A percentile compares a stretch with the other conserved stretches of the same genome.
Conservation (phyloP, 1,139 yeast genomes). For the Debaryomyces coudertii region DNA sequence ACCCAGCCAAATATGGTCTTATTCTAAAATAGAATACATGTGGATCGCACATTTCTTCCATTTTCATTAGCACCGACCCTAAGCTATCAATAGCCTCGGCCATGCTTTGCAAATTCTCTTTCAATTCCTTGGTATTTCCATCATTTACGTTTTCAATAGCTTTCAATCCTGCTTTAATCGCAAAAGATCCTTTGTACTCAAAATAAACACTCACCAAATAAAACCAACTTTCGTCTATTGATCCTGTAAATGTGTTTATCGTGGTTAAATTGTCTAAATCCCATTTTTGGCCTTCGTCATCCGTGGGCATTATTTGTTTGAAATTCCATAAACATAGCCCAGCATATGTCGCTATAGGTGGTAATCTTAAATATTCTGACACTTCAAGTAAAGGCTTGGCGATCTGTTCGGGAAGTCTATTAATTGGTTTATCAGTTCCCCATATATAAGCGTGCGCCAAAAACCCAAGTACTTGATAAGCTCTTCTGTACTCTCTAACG, state of each 20-base stretch:
- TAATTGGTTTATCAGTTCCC: slow-evolving; percentile 73
- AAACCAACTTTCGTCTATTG: slow-evolving; percentile 93
- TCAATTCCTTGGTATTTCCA: slow-evolving; percentile 41
- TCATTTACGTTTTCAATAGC: slow-evolving; percentile 32
- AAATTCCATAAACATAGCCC: slow-evolving; percentile 89
- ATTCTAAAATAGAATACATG: slow-evolving; percentile 84
- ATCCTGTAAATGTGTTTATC: slow-evolving; percentile 84
- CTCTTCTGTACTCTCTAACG: slow-evolving; percentile 66
- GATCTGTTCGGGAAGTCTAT: slow-evolving; percentile 65
- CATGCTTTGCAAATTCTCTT: slow-evolving; percentile 54
- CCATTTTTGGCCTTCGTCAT: slow-evolving; percentile 39
- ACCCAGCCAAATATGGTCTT: slow-evolving; percentile 90
- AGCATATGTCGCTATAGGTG: slow-evolving; percentile 88
- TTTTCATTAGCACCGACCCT: slow-evolving; percentile 74
- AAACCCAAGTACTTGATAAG: slow-evolving; percentile 77
- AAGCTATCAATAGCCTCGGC: slow-evolving; percentile 78
- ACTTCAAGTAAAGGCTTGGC: slow-evolving; percentile 70
- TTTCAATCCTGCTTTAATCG: slow-evolving; percentile 59
- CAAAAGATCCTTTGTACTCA: slow-evolving; percentile 80
- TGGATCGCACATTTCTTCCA: slow-evolving; percentile 96
- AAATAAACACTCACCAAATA: slow-evolving; percentile 85
- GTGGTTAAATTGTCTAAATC: slow-evolving; percentile 75
- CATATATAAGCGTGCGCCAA: slow-evolving; percentile 88
- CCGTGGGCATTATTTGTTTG: slow-evolving; percentile 58
- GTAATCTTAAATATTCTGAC: slow-evolving; percentile 65